Percentiles rank a stretch among this genome's conserved stretches.
Evolutionary conservation across 176 grass and related monocot genomes (phyloP).

Genomic region (Otatea glauca): DNA sequence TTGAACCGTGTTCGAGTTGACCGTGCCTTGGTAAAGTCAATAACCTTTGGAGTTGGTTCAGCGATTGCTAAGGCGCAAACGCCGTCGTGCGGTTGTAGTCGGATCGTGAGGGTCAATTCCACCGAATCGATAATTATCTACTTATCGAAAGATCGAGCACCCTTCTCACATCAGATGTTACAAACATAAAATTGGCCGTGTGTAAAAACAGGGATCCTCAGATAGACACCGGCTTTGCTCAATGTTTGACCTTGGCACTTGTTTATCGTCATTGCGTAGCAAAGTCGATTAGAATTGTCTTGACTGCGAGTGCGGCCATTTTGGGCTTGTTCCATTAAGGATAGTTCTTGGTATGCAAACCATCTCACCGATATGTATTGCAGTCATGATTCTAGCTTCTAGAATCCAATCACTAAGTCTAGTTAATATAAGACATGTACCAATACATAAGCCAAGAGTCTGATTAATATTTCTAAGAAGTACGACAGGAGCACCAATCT

Average conservation of each 20-base stretch:
- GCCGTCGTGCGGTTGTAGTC: too few relatives aligned
- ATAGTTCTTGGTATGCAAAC: not conserved
- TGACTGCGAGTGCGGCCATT: not conserved
- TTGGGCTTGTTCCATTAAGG: not conserved
- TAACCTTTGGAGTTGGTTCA: too few relatives aligned
- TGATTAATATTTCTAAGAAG: not conserved
- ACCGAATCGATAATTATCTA: too few relatives aligned
- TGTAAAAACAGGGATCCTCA: fast-evolving
- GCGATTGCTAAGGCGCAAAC: too few relatives aligned
- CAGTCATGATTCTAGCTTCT: not conserved
- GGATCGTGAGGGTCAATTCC: too few relatives aligned
- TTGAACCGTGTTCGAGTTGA: too few relatives aligned
- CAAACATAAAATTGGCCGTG: not conserved
- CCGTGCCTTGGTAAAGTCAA: too few relatives aligned
- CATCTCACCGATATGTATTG: fast-evolving
- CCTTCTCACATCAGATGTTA: too few relatives aligned
- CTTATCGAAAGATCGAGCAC: too few relatives aligned
- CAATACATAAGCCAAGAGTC: not conserved
- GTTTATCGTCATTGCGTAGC: not conserved
- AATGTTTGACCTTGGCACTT: not conserved
- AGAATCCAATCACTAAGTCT: not conserved
- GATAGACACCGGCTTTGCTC: fast-evolving
- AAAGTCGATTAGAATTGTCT: fast-evolving
- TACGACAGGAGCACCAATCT: not conserved
- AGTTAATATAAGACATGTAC: too few relatives aligned